phyloP scores from a whole-genome alignment of 371 early-diverging fungal species.

The Chytridium lagenaria region DNA sequence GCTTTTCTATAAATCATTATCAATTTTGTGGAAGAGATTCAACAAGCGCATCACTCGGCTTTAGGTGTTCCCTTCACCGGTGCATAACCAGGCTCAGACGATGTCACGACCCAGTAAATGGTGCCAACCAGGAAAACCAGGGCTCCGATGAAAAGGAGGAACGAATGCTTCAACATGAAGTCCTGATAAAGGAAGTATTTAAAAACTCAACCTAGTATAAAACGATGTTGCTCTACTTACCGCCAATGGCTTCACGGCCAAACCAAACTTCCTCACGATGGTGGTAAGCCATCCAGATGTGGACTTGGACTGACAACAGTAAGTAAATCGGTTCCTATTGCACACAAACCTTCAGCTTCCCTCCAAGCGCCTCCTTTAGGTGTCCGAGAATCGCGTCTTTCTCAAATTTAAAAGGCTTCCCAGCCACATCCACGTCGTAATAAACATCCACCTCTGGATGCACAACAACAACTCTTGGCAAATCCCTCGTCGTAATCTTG shows the following conservation, averaged over 20 bases:
- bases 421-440: conserved; percentile 36
- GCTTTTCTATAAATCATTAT: background rate
- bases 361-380: conserved; percentile 34
- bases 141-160: background rate
- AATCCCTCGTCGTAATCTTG: conserved; percentile 51
- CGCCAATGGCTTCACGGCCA: conserved; percentile 14
- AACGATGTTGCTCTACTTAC: conserved; percentile 2
- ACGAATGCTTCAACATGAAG: background rate
- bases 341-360: conserved; percentile 36
- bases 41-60: conserved; percentile 11
- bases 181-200: background rate
- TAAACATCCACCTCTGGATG: conserved; percentile 57
- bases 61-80: conserved; percentile 16
- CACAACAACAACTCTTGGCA: conserved; percentile 65
- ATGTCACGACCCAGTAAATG: background rate
- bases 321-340: background rate
- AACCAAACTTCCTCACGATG: conserved; percentile 10
- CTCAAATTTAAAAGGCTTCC: conserved; percentile 32
- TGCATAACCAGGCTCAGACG: background rate
- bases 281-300: conserved; percentile 20
- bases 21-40: background rate
- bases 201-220: background rate
- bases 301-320: conserved; percentile 21
- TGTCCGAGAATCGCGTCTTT: conserved; percentile 27
- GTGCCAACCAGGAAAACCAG: background rate